Evolutionary conservation across 192 early-diverging fungal genomes (phyloP).

Genomic region (Obelidium mucronatum): DNA sequence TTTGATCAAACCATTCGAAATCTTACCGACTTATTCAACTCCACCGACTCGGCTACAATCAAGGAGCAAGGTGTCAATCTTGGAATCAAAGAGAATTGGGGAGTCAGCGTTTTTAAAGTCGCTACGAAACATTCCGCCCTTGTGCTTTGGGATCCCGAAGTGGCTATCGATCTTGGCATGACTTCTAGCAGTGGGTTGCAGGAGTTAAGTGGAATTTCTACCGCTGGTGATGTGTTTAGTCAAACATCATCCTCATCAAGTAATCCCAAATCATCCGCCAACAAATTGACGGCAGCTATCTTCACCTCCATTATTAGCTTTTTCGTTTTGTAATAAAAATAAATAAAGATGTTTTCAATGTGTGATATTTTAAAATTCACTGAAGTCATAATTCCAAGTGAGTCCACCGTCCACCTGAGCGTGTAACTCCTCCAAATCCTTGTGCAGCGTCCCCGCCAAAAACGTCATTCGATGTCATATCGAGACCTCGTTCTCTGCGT

Average conservation of each 20-base stretch:
- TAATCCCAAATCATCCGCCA: too few relatives aligned
- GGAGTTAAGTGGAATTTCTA: too few relatives aligned
- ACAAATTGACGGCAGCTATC: too few relatives aligned
- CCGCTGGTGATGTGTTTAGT: too few relatives aligned
- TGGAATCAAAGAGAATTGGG: not conserved
- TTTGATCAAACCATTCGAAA: not conserved
- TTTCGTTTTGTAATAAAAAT: too few relatives aligned
- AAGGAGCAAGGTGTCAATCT: not conserved
- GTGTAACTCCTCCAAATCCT: constrained; percentile 11
- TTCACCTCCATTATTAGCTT: too few relatives aligned
- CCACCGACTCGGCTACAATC: not conserved
- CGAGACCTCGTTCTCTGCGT: constrained; percentile 3
- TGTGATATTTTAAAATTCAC: not conserved
- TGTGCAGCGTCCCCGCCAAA: not conserved
- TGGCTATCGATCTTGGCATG: too few relatives aligned
- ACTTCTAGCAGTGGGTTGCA: too few relatives aligned
- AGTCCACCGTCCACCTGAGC: constrained; percentile 22
- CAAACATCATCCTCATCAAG: too few relatives aligned
- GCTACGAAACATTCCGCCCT: not conserved
- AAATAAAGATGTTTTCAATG: not conserved
- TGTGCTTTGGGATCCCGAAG: not conserved
- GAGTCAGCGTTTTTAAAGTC: not conserved
- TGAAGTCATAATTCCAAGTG: not conserved
- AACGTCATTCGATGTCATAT: not conserved
- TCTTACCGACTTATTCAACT: not conserved